Percentiles rank a stretch among this genome's conserved stretches.
Conservation (phyloP, 257 asterid genomes). For the Gardenia jasminoides region DNA sequence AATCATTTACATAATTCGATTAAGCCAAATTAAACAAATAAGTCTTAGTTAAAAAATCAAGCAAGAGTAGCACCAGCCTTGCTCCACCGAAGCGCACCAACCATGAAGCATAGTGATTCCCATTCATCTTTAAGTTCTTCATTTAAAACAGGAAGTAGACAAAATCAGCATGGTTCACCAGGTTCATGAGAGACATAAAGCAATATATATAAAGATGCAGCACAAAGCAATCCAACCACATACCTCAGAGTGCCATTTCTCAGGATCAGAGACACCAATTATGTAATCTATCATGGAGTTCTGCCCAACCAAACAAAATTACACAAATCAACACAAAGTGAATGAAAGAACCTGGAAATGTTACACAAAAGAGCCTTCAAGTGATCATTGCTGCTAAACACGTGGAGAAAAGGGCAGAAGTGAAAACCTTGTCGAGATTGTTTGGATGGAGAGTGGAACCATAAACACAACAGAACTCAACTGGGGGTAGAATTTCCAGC, state of each 20-base stretch:
- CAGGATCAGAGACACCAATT: slow-evolving; percentile 85
- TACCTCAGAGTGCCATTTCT: slow-evolving; percentile 86
- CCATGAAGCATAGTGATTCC: slow-evolving; percentile 82
- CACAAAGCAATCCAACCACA: slow-evolving; percentile 19
- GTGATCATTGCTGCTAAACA: background rate
- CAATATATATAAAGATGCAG: background rate
- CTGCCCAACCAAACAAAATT: slow-evolving; percentile 28
- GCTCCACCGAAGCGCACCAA: slow-evolving; percentile 75
- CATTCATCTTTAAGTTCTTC: slow-evolving; percentile 69
- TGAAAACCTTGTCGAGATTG: slow-evolving; percentile 62
- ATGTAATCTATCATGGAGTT: slow-evolving; percentile 81
- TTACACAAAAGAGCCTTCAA: background rate
- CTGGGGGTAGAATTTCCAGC: slow-evolving; percentile 69
- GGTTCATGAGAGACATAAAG: background rate
- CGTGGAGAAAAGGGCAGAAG: background rate
- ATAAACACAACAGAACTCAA: slow-evolving; percentile 76
- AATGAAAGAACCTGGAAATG: too few species aligned
- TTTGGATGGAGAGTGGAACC: slow-evolving; percentile 88
- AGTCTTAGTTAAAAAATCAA: slow-evolving; percentile 14
- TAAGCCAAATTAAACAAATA: slow-evolving; percentile 6
- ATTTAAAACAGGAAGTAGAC: slow-evolving; percentile 8
- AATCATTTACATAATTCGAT: background rate
- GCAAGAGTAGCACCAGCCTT: slow-evolving; percentile 53
- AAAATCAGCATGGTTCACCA: slow-evolving; percentile 22
- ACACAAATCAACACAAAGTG: background rate